Evolutionary conservation across 768 basidiomycete genomes (phyloP).

Genomic region (Butyriboletus loyo): DNA sequence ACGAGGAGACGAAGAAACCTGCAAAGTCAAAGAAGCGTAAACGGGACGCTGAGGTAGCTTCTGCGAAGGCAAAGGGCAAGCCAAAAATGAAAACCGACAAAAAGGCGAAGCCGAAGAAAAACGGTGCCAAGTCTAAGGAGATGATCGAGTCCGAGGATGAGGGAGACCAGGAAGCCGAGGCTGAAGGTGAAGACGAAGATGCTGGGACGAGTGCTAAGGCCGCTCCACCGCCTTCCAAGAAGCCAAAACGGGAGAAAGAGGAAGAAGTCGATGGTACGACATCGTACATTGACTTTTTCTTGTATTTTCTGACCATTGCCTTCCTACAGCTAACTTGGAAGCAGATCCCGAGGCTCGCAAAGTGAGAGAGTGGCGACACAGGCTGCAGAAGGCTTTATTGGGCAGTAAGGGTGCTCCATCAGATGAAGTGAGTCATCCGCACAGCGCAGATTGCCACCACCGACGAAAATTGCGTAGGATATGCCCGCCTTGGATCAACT

Average conservation of each 20-base stretch:
- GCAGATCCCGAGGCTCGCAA: constrained; percentile 63
- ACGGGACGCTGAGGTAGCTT: constrained; percentile 52
- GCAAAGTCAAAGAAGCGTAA: constrained; percentile 57
- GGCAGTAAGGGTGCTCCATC: constrained; percentile 62
- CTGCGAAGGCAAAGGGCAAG: constrained; percentile 40
- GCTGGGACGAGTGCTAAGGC: constrained; percentile 50
- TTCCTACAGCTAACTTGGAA: constrained; percentile 38
- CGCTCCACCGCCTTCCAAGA: constrained; percentile 65
- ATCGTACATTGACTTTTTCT: neutral
- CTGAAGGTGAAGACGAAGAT: constrained; percentile 44
- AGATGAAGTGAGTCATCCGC: constrained; percentile 49
- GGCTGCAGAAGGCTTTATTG: constrained; percentile 83
- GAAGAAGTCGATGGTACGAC: constrained; percentile 57
- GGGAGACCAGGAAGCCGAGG: constrained; percentile 49
- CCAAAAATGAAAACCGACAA: constrained; percentile 46
- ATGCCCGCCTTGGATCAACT: constrained; percentile 71
- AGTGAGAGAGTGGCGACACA: constrained; percentile 91
- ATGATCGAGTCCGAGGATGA: constrained; percentile 64
- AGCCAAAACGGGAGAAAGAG: constrained; percentile 56
- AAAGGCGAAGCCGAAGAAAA: constrained; percentile 47
- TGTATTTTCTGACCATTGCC: constrained; percentile 4
- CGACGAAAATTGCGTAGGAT: constrained; percentile 45
- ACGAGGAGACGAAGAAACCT: constrained; percentile 49
- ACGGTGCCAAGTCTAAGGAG: constrained; percentile 59
- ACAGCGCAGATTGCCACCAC: constrained; percentile 1